phyloP scores from a whole-genome alignment of 2,329 filamentous ascomycete species.

The Xylariaceae sp. region DNA sequence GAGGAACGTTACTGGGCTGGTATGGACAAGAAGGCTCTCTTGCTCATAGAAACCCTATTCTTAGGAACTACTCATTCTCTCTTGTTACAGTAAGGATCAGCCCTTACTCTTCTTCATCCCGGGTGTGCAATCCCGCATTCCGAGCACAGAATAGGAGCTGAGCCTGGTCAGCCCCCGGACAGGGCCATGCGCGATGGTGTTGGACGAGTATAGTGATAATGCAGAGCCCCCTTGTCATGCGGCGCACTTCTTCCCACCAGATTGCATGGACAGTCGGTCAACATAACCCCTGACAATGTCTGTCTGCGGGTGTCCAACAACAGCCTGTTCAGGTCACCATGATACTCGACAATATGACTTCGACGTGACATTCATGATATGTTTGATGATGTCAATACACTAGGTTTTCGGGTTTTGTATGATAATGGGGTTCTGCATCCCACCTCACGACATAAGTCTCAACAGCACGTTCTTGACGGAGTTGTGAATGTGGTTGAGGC shows the following conservation, averaged over 20 bases:
- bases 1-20: not conserved
- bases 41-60: not conserved
- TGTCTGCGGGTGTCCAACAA: constrained; percentile 7
- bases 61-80: not conserved
- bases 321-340: constrained; percentile 1
- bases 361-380: constrained; percentile 5
- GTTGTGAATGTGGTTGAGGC: not conserved
- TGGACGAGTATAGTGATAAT: constrained; percentile 14
- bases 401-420: constrained; percentile 13
- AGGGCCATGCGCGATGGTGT: not conserved
- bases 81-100: constrained; percentile 13
- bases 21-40: not conserved
- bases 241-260: constrained; percentile 19
- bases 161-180: not conserved
- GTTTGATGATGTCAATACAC: constrained; percentile 23
- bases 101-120: not conserved
- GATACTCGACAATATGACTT: not conserved
- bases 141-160: not conserved
- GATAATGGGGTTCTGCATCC: not conserved
- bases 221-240: constrained; percentile 23
- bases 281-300: constrained; percentile 27
- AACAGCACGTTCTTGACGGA: not conserved
- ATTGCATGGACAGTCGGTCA: constrained; percentile 27
- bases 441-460: not conserved
- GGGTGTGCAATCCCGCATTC: not conserved